Percentiles rank a stretch among this genome's conserved stretches.
phyloP scores from a whole-genome alignment of 1,139 yeast species.

The Suhomyces terraborum region DNA sequence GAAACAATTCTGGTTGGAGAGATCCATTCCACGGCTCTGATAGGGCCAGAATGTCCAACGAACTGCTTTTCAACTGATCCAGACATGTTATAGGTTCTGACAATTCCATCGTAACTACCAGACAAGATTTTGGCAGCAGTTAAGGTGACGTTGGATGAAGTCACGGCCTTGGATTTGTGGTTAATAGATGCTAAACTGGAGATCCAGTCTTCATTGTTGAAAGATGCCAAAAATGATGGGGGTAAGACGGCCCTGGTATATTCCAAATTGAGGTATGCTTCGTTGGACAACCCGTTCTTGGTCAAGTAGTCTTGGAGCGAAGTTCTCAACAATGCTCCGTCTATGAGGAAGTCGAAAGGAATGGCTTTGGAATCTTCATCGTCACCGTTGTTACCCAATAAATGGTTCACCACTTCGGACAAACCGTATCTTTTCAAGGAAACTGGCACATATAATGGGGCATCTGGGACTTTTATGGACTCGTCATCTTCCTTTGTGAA shows the following conservation, averaged over 20 bases:
- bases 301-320: slow-evolving; percentile 79
- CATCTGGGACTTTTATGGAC: slow-evolving; percentile 69
- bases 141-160: slow-evolving; percentile 32
- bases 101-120: slow-evolving; percentile 94
- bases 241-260: slow-evolving; percentile 93
- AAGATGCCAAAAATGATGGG: slow-evolving; percentile 86
- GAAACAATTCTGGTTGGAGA: slow-evolving; percentile 76
- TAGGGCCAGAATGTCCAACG: slow-evolving; percentile 85
- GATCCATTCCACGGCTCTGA: slow-evolving; percentile 79
- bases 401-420: slow-evolving; percentile 91
- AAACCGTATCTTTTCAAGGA: slow-evolving; percentile 85
- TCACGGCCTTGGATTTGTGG: slow-evolving; percentile 29
- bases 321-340: slow-evolving; percentile 76
- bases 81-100: slow-evolving; percentile 81
- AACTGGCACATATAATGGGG: slow-evolving; percentile 86
- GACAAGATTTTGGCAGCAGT: slow-evolving; percentile 62
- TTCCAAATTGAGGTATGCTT: slow-evolving; percentile 77
- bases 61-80: slow-evolving; percentile 84
- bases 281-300: slow-evolving; percentile 77
- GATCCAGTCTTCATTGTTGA: slow-evolving; percentile 94
- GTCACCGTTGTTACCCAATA: slow-evolving; percentile 48
- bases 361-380: slow-evolving; percentile 57
- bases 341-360: slow-evolving; percentile 91
- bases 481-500: slow-evolving; percentile 86
- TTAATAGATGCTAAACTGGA: slow-evolving; percentile 66